phyloP scores from a whole-genome alignment of 495 filamentous ascomycete genomes.

The Neurospora tetraspora region DNA sequence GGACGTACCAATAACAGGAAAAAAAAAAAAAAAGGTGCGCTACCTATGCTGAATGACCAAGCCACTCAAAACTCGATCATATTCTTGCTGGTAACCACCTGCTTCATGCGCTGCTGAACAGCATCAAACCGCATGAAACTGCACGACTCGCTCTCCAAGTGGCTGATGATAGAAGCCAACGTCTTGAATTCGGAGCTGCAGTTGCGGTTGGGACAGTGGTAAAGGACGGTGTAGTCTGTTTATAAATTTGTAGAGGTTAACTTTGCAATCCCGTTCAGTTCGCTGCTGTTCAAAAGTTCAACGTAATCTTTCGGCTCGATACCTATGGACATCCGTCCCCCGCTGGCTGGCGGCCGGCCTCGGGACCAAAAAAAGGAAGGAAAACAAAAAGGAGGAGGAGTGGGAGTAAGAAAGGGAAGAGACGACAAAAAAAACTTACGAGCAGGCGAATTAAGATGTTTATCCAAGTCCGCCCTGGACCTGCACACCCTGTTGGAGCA shows the following conservation, averaged over 20 bases:
- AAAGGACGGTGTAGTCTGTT: slow-evolving; percentile 36
- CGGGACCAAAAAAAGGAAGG: not conserved
- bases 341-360: not conserved
- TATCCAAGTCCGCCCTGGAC: slow-evolving; percentile 1
- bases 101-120: slow-evolving; percentile 23
- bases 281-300: not conserved
- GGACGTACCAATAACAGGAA: not conserved
- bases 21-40: not conserved
- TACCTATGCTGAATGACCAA: too few species aligned
- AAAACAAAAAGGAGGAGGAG: not conserved
- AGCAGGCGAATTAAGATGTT: slow-evolving; percentile 15
- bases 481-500: slow-evolving; percentile 11
- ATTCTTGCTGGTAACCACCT: slow-evolving; percentile 9
- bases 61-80: slow-evolving; percentile 6
- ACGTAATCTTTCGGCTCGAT: not conserved
- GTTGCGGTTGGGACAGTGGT: slow-evolving; percentile 39
- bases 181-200: slow-evolving; percentile 39
- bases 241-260: too few species aligned
- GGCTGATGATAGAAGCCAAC: slow-evolving; percentile 41
- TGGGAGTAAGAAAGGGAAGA: not conserved
- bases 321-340: not conserved
- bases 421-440: slow-evolving; percentile 10
- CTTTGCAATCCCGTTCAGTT: not conserved
- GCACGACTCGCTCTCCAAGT: slow-evolving; percentile 47
- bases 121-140: slow-evolving; percentile 36